Evolutionary conservation across 2,329 filamentous ascomycete genomes (phyloP), one percentile per base, ranked within the genome.

Genomic region (Aspergillus hiratsukae): DNA sequence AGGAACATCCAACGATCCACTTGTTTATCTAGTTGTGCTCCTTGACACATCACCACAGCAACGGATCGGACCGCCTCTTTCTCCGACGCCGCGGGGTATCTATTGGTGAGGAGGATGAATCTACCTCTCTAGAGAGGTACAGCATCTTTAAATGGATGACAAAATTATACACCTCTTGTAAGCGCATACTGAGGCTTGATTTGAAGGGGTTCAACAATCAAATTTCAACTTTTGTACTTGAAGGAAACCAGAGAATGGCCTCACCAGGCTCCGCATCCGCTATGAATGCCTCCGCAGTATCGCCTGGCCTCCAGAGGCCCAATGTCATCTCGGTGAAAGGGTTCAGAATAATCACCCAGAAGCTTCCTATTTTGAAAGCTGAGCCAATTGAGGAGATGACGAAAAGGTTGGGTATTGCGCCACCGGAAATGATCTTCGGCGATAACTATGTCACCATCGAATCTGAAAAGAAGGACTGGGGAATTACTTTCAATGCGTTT

Each of bases 381-480:
- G 89, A 83, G 5, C 89, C 91, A 51, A 97, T 99, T 69, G 91
- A 96, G 69, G 84, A 84, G 40, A 90, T 99, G 85, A 87, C 87
- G 43, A 80, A 81, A 56, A 85, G 83, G 60, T 82, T 99, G 53
- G 87, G 87, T 29, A 97, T 99, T 69, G 86, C 93, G 19, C 85
- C 93, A 43, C 94, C 94, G 8, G 94, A 99, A 78, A 99, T 99
- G 94, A 99, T 99, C 63, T 99, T 99, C 71, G 94, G 94, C 59
- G 92, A 99, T 79, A 99, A 99, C 74, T 79, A 88, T 56, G 87
- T 96, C 43, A 78, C 84, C 6, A 81, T 99, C 58, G 80, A 86
- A 53, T 91, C 97, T 76, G 60, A 77, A n/a, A 81, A 83, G 21
- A 86, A 83, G n/a, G 84, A 86, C 48, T 99, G 91, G 91, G 79